Evolutionary conservation across 306 rosid species (phyloP).

Genomic region (Cucurbita moschata): DNA sequence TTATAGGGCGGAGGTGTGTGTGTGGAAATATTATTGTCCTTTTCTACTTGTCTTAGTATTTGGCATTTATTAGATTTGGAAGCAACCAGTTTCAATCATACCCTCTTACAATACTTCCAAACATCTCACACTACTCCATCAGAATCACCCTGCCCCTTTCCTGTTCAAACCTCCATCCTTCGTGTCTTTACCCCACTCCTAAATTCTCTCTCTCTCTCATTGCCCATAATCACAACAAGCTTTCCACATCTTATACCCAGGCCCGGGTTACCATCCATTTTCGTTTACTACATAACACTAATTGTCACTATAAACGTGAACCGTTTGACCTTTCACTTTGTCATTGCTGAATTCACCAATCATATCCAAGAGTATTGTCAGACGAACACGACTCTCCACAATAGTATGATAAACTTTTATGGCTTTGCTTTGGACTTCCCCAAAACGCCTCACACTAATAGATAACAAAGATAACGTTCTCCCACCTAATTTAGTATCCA

Average conservation of each 20-base stretch:
- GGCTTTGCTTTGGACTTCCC: too few relatives aligned
- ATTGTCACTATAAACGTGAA: too few relatives aligned
- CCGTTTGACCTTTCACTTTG: too few relatives aligned
- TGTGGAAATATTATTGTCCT: neutral
- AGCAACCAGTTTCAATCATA: neutral
- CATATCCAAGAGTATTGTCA: too few relatives aligned
- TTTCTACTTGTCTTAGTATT: slow-evolving; percentile 3
- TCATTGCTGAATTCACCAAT: too few relatives aligned
- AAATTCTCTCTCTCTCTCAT: neutral
- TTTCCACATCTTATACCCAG: neutral
- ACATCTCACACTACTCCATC: neutral
- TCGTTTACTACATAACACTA: too few relatives aligned
- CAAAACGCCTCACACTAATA: too few relatives aligned
- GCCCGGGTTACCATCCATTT: too few relatives aligned
- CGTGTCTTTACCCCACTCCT: neutral
- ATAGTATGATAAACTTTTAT: too few relatives aligned
- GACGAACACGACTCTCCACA: too few relatives aligned
- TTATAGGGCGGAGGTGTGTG: neutral
- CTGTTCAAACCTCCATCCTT: neutral
- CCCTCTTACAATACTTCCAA: neutral
- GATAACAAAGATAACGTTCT: too few relatives aligned
- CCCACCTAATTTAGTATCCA: too few relatives aligned
- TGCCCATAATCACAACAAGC: neutral
- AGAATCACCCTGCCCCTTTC: neutral
- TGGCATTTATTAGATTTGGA: slow-evolving; percentile 5